These are phyloP conservation scores for Polymyxa betae DNA, from an alignment of 208 protist species.

Conservation along the genomic window DNA sequence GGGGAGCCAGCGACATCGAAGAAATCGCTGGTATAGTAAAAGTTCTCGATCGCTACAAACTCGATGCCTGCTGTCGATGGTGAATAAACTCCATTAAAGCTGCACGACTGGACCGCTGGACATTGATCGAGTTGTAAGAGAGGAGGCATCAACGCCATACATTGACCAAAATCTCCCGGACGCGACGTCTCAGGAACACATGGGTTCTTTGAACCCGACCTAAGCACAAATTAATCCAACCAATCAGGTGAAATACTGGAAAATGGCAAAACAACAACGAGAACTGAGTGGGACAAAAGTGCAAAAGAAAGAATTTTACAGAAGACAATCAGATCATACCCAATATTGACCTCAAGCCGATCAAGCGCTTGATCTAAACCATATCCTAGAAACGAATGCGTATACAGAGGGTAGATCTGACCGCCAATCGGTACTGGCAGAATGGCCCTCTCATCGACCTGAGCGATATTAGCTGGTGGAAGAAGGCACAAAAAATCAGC, in stretches of 20 bases:
- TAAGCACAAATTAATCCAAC: too few species aligned
- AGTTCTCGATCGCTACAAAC: conserved; percentile 46
- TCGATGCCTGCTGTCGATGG: not conserved
- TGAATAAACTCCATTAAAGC: conserved; percentile 27
- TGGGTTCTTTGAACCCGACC: not conserved
- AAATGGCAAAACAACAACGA: too few species aligned
- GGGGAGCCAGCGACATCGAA: not conserved
- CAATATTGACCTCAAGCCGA: not conserved
- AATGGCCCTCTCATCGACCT: not conserved
- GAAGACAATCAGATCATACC: too few species aligned
- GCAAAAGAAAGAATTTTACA: too few species aligned
- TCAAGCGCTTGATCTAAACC: conserved; percentile 23
- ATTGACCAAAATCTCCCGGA: conserved; percentile 40
- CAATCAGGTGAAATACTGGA: too few species aligned
- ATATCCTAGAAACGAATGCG: conserved; percentile 43
- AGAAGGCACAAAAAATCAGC: not conserved
- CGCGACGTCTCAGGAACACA: not conserved
- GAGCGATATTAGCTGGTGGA: not conserved
- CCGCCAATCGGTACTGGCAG: not conserved
- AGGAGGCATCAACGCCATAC: not conserved
- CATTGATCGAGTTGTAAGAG: not conserved
- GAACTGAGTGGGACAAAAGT: too few species aligned
- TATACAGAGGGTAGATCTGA: conserved; percentile 3
- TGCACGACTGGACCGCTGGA: not conserved
- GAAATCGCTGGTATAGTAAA: conserved; percentile 29